Evolutionary conservation across 495 filamentous ascomycete genomes (phyloP).

Genomic region (Friedmanniomyces simplex): DNA sequence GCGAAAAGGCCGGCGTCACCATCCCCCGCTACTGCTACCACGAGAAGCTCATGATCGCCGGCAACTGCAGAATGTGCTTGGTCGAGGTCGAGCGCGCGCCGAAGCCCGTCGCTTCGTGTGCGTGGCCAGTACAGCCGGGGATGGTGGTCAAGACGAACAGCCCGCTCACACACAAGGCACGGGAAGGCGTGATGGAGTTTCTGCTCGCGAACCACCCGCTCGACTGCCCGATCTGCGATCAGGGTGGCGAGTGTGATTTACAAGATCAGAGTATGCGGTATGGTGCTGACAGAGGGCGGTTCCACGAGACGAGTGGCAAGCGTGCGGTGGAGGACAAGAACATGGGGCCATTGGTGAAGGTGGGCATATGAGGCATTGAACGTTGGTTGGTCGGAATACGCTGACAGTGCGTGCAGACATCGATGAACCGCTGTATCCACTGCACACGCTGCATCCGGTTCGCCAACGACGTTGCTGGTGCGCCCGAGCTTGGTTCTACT

Average conservation of each 20-base stretch:
- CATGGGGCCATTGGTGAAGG: slow-evolving; percentile 92
- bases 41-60: slow-evolving; percentile 98
- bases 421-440: slow-evolving; percentile 99
- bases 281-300: slow-evolving; percentile 87
- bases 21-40: slow-evolving; percentile 99
- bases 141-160: slow-evolving; percentile 99
- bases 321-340: slow-evolving; percentile 98
- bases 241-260: slow-evolving; percentile 96
- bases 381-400: too few species aligned
- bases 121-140: slow-evolving; percentile 95
- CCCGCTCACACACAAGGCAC: slow-evolving; percentile 87
- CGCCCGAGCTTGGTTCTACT: slow-evolving; percentile 84
- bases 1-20: slow-evolving; percentile 90
- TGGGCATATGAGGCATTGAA: slow-evolving; percentile 3
- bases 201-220: slow-evolving; percentile 93
- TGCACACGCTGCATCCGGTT: slow-evolving; percentile 97
- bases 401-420: slow-evolving; percentile 44
- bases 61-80: slow-evolving; percentile 98
- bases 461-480: slow-evolving; percentile 92
- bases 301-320: slow-evolving; percentile 91
- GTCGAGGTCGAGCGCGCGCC: slow-evolving; percentile 93
- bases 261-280: slow-evolving; percentile 99
- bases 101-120: slow-evolving; percentile 95
- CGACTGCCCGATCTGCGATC: slow-evolving; percentile 95
- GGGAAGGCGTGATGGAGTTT: slow-evolving; percentile 98